Conservation (phyloP, 2,329 filamentous ascomycete genomes). For the Colletotrichum lini region DNA sequence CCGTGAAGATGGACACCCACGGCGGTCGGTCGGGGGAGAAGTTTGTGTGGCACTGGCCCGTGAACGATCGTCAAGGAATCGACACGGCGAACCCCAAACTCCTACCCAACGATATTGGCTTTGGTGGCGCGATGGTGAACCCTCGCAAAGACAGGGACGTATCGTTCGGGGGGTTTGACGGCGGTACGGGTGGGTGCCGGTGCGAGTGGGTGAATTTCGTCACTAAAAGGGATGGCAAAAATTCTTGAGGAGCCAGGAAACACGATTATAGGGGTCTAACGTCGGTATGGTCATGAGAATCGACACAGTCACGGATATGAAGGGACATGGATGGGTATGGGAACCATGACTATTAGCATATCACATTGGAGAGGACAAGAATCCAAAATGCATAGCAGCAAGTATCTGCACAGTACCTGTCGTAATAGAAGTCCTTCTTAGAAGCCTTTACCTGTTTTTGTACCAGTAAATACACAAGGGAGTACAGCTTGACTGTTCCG, state of each 20-base stretch:
- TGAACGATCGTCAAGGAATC: slow-evolving; percentile 64
- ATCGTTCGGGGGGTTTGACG: slow-evolving; percentile 72
- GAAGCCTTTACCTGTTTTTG: too few species aligned
- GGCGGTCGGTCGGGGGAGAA: slow-evolving; percentile 69
- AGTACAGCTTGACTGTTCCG: neutral
- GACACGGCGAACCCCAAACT: slow-evolving; percentile 59
- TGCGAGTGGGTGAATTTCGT: slow-evolving; percentile 73
- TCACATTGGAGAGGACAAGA: neutral
- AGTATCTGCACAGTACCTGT: slow-evolving; percentile 16
- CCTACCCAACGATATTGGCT: slow-evolving; percentile 64
- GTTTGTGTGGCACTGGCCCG: slow-evolving; percentile 67
- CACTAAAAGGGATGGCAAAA: slow-evolving; percentile 32
- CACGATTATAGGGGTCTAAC: neutral
- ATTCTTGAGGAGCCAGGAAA: neutral
- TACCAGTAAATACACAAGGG: neutral
- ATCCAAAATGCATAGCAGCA: slow-evolving; percentile 22
- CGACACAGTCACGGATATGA: slow-evolving; percentile 26
- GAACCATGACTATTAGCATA: slow-evolving; percentile 10
- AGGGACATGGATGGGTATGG: neutral
- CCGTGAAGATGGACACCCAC: slow-evolving; percentile 73
- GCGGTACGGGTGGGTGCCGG: slow-evolving; percentile 73
- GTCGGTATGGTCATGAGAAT: neutral
- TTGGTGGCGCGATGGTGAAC: slow-evolving; percentile 69
- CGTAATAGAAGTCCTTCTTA: slow-evolving; percentile 8
- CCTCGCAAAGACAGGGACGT: slow-evolving; percentile 59